A percentile compares a stretch with the other conserved stretches of the same genome.
Evolutionary conservation across 352 stramenopile genomes (phyloP).

Genomic region (Globisporangium acanthophoron): DNA sequence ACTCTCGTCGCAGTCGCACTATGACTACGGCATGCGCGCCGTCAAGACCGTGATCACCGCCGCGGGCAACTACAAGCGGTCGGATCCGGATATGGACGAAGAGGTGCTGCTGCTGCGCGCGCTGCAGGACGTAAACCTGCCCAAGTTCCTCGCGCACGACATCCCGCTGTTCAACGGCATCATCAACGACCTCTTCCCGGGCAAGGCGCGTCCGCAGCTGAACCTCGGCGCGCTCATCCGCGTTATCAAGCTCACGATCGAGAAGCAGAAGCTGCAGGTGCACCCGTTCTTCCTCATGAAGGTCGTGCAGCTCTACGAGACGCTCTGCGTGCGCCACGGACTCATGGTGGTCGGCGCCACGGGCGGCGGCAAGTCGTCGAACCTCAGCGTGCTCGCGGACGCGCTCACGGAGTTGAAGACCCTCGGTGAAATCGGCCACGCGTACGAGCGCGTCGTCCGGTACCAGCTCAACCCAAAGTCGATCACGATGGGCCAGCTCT

Average conservation of each 20-base stretch:
- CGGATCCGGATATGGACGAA: constrained; percentile 91
- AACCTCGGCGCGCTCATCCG: constrained; percentile 86
- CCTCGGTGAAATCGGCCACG: constrained; percentile 61
- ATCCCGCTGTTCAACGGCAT: constrained; percentile 94
- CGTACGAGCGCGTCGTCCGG: constrained; percentile 83
- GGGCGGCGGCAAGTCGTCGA: constrained; percentile 89
- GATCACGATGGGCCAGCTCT: constrained; percentile 95
- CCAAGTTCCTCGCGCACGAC: constrained; percentile 94
- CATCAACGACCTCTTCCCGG: constrained; percentile 92
- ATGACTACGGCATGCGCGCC: constrained; percentile 96
- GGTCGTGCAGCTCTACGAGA: constrained; percentile 93
- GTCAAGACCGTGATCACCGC: constrained; percentile 95
- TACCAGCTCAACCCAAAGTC: constrained; percentile 94
- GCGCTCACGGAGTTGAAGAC: constrained; percentile 85
- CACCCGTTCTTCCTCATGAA: constrained; percentile 93
- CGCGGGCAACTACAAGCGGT: constrained; percentile 93
- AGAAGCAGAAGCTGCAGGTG: constrained; percentile 77
- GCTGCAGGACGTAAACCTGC: constrained; percentile 93
- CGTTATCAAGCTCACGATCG: constrained; percentile 86
- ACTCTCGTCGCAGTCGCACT: constrained; percentile 92
- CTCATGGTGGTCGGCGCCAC: constrained; percentile 95
- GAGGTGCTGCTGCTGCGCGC: constrained; percentile 90
- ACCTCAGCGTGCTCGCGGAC: constrained; percentile 81
- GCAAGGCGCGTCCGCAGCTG: constrained; percentile 82
- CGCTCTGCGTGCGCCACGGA: constrained; percentile 91